These are phyloP conservation scores for Aureobasidium sp. DNA, from an alignment of 2,329 filamentous ascomycete genomes.

Conservation along the genomic window DNA sequence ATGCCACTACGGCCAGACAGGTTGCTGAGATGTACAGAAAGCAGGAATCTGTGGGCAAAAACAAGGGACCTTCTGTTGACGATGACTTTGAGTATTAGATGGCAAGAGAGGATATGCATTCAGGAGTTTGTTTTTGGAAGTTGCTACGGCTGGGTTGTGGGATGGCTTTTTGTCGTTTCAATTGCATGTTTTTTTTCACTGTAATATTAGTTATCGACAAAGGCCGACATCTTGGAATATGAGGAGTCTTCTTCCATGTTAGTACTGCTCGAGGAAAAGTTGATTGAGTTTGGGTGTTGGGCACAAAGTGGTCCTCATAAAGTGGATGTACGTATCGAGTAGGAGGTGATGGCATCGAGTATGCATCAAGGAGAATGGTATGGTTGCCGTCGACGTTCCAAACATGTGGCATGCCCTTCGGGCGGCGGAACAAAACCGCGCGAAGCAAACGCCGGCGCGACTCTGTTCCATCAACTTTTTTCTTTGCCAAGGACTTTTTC, in stretches of 20 bases:
- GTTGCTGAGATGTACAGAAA: constrained; percentile 96
- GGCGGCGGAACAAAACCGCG: constrained; percentile 3
- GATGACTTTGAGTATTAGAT: constrained; percentile 92
- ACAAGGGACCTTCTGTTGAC: constrained; percentile 78
- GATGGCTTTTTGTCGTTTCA: neutral
- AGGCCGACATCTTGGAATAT: neutral
- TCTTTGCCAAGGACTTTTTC: constrained; percentile 1
- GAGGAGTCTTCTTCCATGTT: neutral
- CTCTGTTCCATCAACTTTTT: constrained; percentile 1
- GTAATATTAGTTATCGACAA: neutral
- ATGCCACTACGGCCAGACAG: constrained; percentile 76
- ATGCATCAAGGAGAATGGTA: neutral
- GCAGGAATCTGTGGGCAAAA: constrained; percentile 85
- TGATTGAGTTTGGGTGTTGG: neutral
- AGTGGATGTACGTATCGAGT: neutral
- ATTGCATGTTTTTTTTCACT: neutral
- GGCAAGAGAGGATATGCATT: neutral
- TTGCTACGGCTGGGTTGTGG: neutral
- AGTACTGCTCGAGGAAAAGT: neutral
- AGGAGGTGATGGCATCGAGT: neutral
- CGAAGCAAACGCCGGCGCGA: neutral
- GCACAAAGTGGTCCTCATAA: neutral
- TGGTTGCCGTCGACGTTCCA: neutral
- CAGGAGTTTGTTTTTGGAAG: neutral
- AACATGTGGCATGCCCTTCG: neutral